These are phyloP conservation scores for Silene latifolia DNA, from an alignment of 148 eudicot genomes.

Conservation along the genomic window DNA sequence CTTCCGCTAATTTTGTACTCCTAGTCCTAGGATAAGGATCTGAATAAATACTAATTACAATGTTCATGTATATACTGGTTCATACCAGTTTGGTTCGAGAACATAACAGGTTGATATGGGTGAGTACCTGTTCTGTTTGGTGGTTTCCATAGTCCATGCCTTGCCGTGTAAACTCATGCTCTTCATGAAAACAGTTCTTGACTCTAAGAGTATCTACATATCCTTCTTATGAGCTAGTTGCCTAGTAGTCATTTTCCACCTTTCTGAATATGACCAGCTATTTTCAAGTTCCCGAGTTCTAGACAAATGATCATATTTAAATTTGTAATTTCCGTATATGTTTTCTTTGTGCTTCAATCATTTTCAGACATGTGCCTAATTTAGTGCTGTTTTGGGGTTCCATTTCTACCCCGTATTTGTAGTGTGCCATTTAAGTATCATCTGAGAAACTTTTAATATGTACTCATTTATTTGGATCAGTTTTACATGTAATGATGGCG, in stretches of 20 bases:
- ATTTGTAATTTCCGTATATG: neutral
- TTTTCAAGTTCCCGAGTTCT: neutral
- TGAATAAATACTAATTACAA: neutral
- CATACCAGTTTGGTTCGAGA: neutral
- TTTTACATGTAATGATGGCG: neutral
- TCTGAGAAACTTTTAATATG: neutral
- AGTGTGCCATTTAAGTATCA: neutral
- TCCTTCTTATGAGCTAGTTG: neutral
- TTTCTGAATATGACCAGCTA: neutral
- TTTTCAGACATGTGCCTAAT: neutral
- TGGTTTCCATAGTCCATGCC: neutral
- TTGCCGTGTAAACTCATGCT: neutral
- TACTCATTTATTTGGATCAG: conserved; percentile 3
- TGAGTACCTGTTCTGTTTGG: neutral
- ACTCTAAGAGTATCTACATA: neutral
- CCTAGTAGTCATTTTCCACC: neutral
- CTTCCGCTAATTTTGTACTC: too few species aligned
- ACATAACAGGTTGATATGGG: neutral
- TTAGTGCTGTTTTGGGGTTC: neutral
- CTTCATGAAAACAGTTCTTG: neutral
- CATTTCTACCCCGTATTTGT: neutral
- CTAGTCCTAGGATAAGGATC: neutral
- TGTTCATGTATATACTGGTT: neutral
- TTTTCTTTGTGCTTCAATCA: neutral
- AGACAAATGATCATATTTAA: neutral